phyloP scores from a whole-genome alignment of 345 rosid species.

The Adansonia digitata region DNA sequence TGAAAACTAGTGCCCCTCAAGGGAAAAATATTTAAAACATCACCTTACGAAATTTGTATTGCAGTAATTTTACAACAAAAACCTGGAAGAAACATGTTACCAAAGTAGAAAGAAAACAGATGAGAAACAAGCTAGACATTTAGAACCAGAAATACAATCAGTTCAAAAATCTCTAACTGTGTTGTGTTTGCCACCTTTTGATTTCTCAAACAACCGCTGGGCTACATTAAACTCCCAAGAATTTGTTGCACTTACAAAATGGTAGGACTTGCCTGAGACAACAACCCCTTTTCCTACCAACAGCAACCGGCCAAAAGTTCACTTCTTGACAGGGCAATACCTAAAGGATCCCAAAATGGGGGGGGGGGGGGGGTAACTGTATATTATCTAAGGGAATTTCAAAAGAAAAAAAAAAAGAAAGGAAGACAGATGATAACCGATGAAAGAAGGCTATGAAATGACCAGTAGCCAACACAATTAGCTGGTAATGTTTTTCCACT shows the following conservation, averaged over 20 bases:
- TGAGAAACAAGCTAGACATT: not conserved
- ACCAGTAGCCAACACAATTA: not conserved
- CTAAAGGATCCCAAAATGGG: not conserved
- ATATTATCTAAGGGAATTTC: not conserved
- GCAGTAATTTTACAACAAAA: not conserved
- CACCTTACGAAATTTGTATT: not conserved
- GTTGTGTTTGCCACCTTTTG: not conserved
- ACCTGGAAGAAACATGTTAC: not conserved
- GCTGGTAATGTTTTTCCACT: not conserved
- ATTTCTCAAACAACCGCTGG: not conserved
- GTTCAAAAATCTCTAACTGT: not conserved
- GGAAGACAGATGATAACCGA: not conserved
- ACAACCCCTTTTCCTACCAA: not conserved
- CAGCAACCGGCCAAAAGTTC: not conserved
- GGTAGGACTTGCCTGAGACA: not conserved
- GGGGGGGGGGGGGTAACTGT: not conserved
- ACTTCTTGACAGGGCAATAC: not conserved
- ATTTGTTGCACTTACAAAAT: not conserved
- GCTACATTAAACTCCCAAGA: not conserved
- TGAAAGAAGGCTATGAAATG: not conserved
- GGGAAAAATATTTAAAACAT: not conserved
- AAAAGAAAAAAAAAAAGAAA: not conserved
- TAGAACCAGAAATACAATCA: not conserved
- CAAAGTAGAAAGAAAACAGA: not conserved
- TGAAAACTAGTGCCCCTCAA: not conserved